These are phyloP conservation scores for Chaetomium sp. DNA, from an alignment of 2,329 filamentous ascomycete genomes.

Conservation along the genomic window DNA sequence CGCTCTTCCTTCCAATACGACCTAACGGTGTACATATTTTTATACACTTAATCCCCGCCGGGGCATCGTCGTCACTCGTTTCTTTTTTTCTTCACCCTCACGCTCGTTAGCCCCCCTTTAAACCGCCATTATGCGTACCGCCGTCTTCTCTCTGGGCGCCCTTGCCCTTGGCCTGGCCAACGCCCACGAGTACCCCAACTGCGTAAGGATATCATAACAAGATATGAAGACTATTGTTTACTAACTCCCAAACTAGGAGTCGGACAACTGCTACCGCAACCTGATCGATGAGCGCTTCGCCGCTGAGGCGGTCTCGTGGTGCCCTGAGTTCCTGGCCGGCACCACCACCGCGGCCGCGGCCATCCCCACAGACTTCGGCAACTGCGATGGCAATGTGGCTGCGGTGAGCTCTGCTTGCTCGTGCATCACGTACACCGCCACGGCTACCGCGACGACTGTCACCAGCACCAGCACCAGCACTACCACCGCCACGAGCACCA, in stretches of 20 bases:
- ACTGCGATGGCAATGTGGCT: slow-evolving; percentile 19
- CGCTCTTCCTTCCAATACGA: not conserved
- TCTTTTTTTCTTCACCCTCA: slow-evolving; percentile 12
- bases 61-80: slow-evolving; percentile 19
- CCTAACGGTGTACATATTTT: not conserved
- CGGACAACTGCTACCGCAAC: slow-evolving; percentile 24
- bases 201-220: slow-evolving; percentile 12
- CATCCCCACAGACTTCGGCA: slow-evolving; percentile 22
- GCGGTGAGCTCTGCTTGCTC: slow-evolving; percentile 27
- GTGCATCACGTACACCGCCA: slow-evolving; percentile 23
- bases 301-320: slow-evolving; percentile 16
- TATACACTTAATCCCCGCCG: slow-evolving; percentile 8
- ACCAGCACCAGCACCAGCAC: slow-evolving; percentile 4
- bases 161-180: slow-evolving; percentile 18
- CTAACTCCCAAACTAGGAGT: slow-evolving; percentile 14
- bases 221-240: not conserved
- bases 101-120: slow-evolving; percentile 1
- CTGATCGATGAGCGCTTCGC: slow-evolving; percentile 20
- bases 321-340: slow-evolving; percentile 22
- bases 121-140: slow-evolving; percentile 19
- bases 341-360: slow-evolving; percentile 17
- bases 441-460: not conserved
- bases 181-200: slow-evolving; percentile 21
- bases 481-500: slow-evolving; percentile 4
- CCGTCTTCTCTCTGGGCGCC: slow-evolving; percentile 19